Conservation (phyloP, 352 stramenopile species). For the Phytophthora sp. region DNA sequence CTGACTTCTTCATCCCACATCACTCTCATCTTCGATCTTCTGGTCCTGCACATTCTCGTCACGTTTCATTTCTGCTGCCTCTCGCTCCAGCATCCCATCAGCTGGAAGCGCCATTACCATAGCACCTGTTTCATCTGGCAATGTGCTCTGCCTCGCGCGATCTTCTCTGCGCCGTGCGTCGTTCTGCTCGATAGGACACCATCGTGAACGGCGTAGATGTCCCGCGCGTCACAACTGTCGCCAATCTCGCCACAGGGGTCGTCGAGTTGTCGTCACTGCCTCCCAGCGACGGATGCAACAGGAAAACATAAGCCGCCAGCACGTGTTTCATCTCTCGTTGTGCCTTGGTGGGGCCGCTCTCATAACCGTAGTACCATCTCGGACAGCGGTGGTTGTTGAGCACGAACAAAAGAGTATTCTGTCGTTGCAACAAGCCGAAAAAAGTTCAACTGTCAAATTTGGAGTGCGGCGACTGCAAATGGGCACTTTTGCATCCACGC, state of each 20-base stretch:
- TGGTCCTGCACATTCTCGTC: no score
- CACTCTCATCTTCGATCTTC: no score
- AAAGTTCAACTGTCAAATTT: no score
- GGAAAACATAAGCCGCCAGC: constrained; percentile 41
- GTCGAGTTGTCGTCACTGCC: neutral
- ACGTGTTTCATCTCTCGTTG: constrained; percentile 42
- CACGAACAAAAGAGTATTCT: constrained; percentile 41
- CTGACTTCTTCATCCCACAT: no score
- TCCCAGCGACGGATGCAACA: neutral
- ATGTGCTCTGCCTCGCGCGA: neutral
- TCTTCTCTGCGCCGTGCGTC: neutral
- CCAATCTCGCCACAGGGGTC: neutral
- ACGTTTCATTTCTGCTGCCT: no score
- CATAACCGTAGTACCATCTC: constrained; percentile 48
- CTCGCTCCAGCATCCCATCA: no score
- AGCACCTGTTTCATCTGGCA: neutral
- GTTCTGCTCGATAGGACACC: constrained; percentile 33
- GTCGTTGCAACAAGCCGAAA: constrained; percentile 18
- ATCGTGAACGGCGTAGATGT: constrained; percentile 37
- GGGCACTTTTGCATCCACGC: no score
- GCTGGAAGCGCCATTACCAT: no score
- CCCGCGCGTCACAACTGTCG: constrained; percentile 21
- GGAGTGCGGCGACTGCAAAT: no score
- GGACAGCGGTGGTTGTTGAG: constrained; percentile 44
- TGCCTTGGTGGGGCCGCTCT: constrained; percentile 45